phyloP scores from a whole-genome alignment of 371 early-diverging fungal species.

The Umbelopsis sp. region DNA sequence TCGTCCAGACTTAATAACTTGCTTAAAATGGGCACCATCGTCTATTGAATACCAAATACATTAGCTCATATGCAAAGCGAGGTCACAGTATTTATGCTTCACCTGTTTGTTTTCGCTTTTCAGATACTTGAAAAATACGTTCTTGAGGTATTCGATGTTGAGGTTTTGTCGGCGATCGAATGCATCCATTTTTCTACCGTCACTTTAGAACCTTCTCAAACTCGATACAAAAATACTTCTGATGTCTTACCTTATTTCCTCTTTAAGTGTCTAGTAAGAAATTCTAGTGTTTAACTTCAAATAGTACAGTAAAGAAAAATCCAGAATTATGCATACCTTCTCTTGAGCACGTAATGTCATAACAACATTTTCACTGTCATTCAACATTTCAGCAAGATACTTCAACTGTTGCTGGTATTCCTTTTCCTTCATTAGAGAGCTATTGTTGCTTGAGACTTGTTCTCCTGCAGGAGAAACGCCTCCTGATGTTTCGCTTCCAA shows the following conservation, averaged over 20 bases:
- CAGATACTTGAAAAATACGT: constrained; percentile 64
- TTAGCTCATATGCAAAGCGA: neutral
- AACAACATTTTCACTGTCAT: constrained; percentile 63
- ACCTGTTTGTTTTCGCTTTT: constrained; percentile 60
- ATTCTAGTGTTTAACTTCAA: neutral
- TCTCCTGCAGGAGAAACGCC: constrained; percentile 4
- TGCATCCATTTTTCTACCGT: constrained; percentile 56
- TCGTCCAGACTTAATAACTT: constrained; percentile 47
- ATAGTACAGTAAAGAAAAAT: constrained; percentile 1
- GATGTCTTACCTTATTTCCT: constrained; percentile 43
- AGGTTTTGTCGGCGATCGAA: constrained; percentile 66
- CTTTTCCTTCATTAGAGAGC: neutral
- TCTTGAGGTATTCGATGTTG: constrained; percentile 67
- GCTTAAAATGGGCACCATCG: constrained; percentile 49
- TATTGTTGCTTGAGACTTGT: neutral
- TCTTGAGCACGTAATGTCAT: constrained; percentile 59
- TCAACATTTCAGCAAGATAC: constrained; percentile 56
- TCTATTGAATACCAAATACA: constrained; percentile 24
- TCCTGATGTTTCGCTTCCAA: constrained; percentile 15
- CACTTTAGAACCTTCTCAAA: neutral
- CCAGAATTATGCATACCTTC: constrained; percentile 39
- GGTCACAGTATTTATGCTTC: neutral
- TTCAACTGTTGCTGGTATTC: constrained; percentile 47
- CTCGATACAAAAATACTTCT: neutral
- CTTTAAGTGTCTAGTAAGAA: constrained; percentile 38